Evolutionary conservation across 148 eudicot genomes (phyloP).

Genomic region (Arbutus unedo): DNA sequence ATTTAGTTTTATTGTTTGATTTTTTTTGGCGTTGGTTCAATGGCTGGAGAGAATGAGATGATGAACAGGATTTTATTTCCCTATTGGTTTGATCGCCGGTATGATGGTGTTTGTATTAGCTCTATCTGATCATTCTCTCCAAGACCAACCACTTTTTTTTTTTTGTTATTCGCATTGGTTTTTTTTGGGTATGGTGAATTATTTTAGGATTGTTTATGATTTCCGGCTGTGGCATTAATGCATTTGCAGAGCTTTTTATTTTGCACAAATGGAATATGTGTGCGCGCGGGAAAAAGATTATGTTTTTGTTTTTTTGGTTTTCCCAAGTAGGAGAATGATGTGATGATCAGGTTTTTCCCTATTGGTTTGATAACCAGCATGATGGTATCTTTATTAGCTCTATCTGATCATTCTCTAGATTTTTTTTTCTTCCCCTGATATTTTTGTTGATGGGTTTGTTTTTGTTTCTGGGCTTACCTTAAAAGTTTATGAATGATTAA

Average conservation of each 20-base stretch:
- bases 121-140: slow-evolving; percentile 9
- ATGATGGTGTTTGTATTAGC: slow-evolving; percentile 8
- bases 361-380: slow-evolving; percentile 3
- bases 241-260: background rate
- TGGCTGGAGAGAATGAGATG: background rate
- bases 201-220: background rate
- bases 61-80: slow-evolving; percentile 4
- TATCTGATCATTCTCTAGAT: background rate
- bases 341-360: slow-evolving; percentile 5
- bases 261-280: background rate
- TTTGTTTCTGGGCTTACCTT: background rate
- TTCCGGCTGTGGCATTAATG: background rate
- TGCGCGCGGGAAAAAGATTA: no score
- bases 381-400: background rate
- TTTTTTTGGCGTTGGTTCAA: background rate
- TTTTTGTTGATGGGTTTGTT: background rate
- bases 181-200: no score
- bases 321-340: background rate
- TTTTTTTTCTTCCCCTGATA: background rate
- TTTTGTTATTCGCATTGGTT: background rate
- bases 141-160: background rate
- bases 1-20: background rate
- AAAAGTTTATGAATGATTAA: background rate
- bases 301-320: background rate
- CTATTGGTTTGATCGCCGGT: background rate